Base-by-base conservation (phyloP, 345 rosid genomes). In the Brassica carinata region DNA sequence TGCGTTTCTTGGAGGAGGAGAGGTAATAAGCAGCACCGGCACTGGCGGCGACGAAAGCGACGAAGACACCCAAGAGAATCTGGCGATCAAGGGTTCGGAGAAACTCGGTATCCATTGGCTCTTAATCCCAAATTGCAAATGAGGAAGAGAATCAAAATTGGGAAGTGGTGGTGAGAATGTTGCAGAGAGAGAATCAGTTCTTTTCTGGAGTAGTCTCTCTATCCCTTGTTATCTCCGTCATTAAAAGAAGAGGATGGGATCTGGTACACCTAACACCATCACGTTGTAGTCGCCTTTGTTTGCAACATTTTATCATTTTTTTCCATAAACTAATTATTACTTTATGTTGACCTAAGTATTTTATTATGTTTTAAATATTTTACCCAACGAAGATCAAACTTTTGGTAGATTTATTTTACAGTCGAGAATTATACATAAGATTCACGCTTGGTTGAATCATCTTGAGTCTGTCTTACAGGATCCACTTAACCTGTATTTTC, bases 31-130 rank as follows among this genome's bases (percentile, higher is more conserved):
- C 85, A 74, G 89, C 93, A 53, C 90, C 96, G 8, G 87, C 72
- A 62, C 34, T 85, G 76, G 82, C 72, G 71, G 97, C 97, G 71
- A 90, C 64, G 72, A 93, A 59, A 77, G 99, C 99, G 3, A 91
- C 98, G 51, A 82, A 93, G 43, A 87, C 87, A 45, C 90, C 99
- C 61, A 81, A 81, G 34, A 93, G 89, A 81, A 93, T 82, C 87
- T 95, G 92, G 74, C 77, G 84, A 74, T 95, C 94, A 65, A 87
- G 62, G 48, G 93, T 84, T 30, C 88, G 88, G 85, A 95, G 76
- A 81, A 84, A 84, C 15, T 82, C 92, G 85, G 91, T 73, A 81
- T 89, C 93, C 97, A 90, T 38, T 85, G 53, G 72, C 76, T 19
- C 2, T 3, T 0, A 0, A 2, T 10, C 7, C 59, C 13, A 9